Base-by-base conservation (phyloP, 805 yeast species). In the Candida sithepensis region DNA sequence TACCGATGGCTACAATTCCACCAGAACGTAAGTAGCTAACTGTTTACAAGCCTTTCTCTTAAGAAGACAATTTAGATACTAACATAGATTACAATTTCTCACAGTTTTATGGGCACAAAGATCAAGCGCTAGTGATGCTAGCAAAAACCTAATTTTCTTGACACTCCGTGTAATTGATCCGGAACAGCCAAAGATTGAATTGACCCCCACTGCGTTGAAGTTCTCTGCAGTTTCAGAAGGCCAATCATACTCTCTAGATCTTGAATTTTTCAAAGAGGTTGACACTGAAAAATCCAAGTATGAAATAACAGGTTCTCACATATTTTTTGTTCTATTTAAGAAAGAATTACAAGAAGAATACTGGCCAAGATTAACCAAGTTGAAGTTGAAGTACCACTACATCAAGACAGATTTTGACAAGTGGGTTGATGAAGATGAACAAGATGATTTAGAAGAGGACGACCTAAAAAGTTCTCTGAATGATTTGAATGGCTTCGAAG, bases 371-470 rank as follows among this genome's bases (percentile, higher is more conserved):
- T 77, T 92, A 65, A 85, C 91, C 47, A 91, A 90, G 70, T 91
- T 86, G 60, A 88, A 90, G 73, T 75, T 78, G 61, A 89, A 84
- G 65, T 79, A 77, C 52, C 88, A 83, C 55, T 88, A 79, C 69
- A 79, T 92, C 65, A 87, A 88, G 74, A 92, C 99, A 13, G 98
- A 92, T 64, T 92, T 92, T 64, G 96, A 91, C 72, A 88, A 84
- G 68, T 92, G 99, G 99, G 96, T 88, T 37, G 99, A 92, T 64
- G 98, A 92, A 73, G 99, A 92, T 64, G 99, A 92, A 70, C 99
- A 92, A 70, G 90, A 88, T 37, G 91, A 82, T 52, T 73, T 68
- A 44, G 74, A 72, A 10, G 84, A 75, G 38, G 76, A 69, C 19
- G 63, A 59, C 38, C 37, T 61, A 34, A 54, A 56, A 36, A 50